These are phyloP conservation scores for Kwoniella europaea DNA, from an alignment of 768 basidiomycete species.

Conservation along the genomic window DNA sequence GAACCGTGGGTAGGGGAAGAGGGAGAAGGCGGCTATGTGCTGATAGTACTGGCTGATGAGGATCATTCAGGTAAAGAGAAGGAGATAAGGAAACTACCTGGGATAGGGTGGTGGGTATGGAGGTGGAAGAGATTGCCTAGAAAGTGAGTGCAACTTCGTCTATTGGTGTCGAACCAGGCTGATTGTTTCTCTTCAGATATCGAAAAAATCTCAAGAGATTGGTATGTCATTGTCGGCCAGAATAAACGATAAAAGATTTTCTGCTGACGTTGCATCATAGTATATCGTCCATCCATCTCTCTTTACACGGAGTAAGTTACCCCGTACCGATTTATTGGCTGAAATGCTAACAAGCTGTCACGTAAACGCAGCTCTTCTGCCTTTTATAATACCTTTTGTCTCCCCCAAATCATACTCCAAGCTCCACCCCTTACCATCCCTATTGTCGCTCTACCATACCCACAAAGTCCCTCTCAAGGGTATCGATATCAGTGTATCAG, in stretches of 20 bases:
- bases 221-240: conserved; percentile 17
- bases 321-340: neutral
- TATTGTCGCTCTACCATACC: conserved; percentile 25
- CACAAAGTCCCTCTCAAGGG: conserved; percentile 33
- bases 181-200: conserved; percentile 13
- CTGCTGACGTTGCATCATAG: conserved; percentile 10
- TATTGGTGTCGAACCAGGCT: neutral
- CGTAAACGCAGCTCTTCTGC: conserved; percentile 26
- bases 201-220: conserved; percentile 47
- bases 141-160: conserved; percentile 26
- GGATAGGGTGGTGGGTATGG: conserved; percentile 40
- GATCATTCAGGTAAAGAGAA: conserved; percentile 13
- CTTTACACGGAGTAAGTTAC: conserved; percentile 39
- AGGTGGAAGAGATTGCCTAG: conserved; percentile 34
- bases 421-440: conserved; percentile 37
- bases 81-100: conserved; percentile 32
- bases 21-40: conserved; percentile 36
- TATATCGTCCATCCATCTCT: conserved; percentile 49
- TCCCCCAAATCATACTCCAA: conserved; percentile 49
- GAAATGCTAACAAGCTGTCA: neutral
- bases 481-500: conserved; percentile 27
- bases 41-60: conserved; percentile 39
- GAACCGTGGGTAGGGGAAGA: conserved; percentile 44
- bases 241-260: neutral
- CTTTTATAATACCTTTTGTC: conserved; percentile 41